Base-by-base conservation (phyloP, 1,139 yeast species). In the Pichia terricola region DNA sequence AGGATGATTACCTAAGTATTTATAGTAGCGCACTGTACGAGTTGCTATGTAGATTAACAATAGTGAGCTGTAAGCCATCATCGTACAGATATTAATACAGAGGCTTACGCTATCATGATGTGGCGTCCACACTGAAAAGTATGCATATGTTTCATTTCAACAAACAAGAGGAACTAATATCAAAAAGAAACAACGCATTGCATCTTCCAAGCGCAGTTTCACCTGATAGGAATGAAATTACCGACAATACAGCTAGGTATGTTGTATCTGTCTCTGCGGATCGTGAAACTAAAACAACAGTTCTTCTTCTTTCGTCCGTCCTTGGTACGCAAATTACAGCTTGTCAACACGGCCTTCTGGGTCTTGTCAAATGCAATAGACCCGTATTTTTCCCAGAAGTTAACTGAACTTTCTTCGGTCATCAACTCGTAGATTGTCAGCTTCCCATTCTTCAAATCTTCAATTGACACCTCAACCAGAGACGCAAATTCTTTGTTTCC, bases 381-480 rank as follows among this genome's bases (percentile, higher is more conserved):
- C 8, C 96, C 96, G 57, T 89, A 91, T 62, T 89, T 89, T 60
- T 91, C 97, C 97, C 97, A 91, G 60, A 88, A 89, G 56, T 87
- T 88, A n/a, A 91, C 97, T 6, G 96, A 95, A 59, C 95, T 84
- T 57, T 89, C 96, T 61, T 89, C 97, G 47, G 91, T 82, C 96
- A 91, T 85, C 50, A 91, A 68, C 64, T 91, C 97, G 62, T 89
- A 89, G 39, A 91, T 87, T 2, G 97, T 94, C 53, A 88, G 66
- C 56, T 83, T 85, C 25, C 97, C 97, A 61, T 91, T 96, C 53
- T 94, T 80, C 57, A 91, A 68, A 59, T 88, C 96, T 59, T 89
- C 96, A 2, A 94, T 87, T 38, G 80, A 77, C 10, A 87, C 95
- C n/a, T 89, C 96, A 1, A 89, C 96, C 50, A 91, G 65, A 3